Percentiles rank a stretch among this genome's conserved stretches.
Conservation (phyloP, 2,329 filamentous ascomycete species). For the Trichophyton rubrum region DNA sequence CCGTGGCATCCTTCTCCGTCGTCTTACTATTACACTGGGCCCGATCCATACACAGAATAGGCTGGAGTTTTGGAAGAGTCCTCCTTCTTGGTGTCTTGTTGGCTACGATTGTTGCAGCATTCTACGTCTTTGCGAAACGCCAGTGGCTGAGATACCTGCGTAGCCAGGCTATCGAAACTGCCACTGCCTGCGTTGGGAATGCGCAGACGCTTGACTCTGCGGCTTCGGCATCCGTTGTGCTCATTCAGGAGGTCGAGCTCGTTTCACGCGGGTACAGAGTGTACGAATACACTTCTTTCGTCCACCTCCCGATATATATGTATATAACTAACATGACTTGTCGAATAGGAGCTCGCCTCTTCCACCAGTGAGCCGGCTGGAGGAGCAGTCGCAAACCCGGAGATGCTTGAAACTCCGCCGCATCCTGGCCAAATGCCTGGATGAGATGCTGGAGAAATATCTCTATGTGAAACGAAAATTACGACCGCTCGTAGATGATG, state of each 20-base stretch:
- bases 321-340: constrained; percentile 10
- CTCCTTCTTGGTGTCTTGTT: constrained; percentile 35
- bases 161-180: constrained; percentile 58
- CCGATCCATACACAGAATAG: constrained; percentile 42
- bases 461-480: constrained; percentile 56
- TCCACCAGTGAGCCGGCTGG: constrained; percentile 82
- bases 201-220: constrained; percentile 73
- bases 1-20: constrained; percentile 47
- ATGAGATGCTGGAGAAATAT: constrained; percentile 58
- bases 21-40: constrained; percentile 61
- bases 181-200: constrained; percentile 55
- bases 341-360: constrained; percentile 63
- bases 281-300: constrained; percentile 35
- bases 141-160: constrained; percentile 72
- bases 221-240: constrained; percentile 59
- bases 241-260: constrained; percentile 91
- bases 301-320: background rate
- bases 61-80: constrained; percentile 31
- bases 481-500: constrained; percentile 60
- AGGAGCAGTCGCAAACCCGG: constrained; percentile 65
- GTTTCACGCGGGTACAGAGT: constrained; percentile 83
- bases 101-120: constrained; percentile 41
- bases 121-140: constrained; percentile 60
- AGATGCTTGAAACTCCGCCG: constrained; percentile 71
- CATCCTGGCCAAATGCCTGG: constrained; percentile 57